Conservation (phyloP, 1,284 basidiomycete genomes). For the Ustilago esculenta region DNA sequence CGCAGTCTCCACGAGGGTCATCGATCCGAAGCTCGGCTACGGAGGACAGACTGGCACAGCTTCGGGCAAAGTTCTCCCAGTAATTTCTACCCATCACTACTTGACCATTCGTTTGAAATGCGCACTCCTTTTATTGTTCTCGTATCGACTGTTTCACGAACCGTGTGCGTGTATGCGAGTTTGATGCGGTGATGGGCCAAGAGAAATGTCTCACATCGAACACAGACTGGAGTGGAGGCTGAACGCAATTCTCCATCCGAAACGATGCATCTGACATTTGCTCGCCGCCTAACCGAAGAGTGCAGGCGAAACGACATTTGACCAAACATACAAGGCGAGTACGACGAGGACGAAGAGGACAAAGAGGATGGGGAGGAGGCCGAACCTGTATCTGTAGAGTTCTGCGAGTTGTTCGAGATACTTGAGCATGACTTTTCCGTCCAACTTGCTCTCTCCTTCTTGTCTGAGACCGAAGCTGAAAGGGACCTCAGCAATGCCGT, state of each 20-base stretch:
- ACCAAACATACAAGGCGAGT: conserved; percentile 33
- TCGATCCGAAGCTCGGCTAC: conserved; percentile 27
- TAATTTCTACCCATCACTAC: too few species aligned
- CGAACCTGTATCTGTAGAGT: conserved; percentile 44
- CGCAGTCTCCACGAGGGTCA: conserved; percentile 20
- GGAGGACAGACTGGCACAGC: conserved; percentile 59
- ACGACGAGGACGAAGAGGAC: conserved; percentile 16
- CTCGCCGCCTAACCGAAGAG: conserved; percentile 7
- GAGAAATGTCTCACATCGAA: too few species aligned
- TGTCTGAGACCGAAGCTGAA: conserved; percentile 46
- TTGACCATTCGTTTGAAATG: not conserved
- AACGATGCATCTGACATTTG: too few species aligned
- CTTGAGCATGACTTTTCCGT: conserved; percentile 50
- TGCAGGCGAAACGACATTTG: conserved; percentile 10
- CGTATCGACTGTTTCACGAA: too few species aligned
- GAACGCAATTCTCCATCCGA: too few species aligned
- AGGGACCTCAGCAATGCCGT: conserved; percentile 37
- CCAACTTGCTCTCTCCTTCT: conserved; percentile 44
- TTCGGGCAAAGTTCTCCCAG: conserved; percentile 57
- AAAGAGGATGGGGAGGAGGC: conserved; percentile 16
- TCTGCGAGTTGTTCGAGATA: conserved; percentile 43
- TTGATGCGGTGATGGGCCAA: too few species aligned
- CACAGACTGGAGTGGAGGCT: too few species aligned
- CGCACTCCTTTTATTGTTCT: too few species aligned
- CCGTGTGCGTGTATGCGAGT: too few species aligned